phyloP scores from a whole-genome alignment of 2,329 filamentous ascomycete genomes.

The Trichoderma lentiforme region DNA sequence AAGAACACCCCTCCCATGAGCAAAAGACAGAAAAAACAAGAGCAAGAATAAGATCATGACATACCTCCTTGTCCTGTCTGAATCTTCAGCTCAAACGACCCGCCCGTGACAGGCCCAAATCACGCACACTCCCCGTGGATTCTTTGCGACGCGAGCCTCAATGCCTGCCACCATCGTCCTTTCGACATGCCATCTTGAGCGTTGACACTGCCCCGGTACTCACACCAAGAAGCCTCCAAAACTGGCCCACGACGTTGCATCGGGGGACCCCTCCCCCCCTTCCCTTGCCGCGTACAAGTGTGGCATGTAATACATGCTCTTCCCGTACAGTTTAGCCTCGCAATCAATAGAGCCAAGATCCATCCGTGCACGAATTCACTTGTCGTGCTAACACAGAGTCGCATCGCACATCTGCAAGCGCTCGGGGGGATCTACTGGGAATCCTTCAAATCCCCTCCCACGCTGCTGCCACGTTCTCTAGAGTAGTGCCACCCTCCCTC shows the following conservation, averaged over 20 bases:
- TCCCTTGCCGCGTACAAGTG: neutral
- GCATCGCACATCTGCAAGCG: constrained; percentile 12
- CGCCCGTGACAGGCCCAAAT: neutral
- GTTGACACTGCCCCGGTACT: neutral
- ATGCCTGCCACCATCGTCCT: neutral
- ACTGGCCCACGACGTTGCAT: constrained; percentile 6
- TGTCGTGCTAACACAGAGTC: neutral
- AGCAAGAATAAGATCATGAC: neutral
- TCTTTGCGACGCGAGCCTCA: neutral
- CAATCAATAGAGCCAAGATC: neutral
- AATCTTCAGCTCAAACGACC: neutral
- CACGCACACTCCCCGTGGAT: constrained; percentile 2
- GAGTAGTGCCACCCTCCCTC: constrained; percentile 11
- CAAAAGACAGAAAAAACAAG: neutral
- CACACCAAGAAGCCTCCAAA: neutral
- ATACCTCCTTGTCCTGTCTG: neutral
- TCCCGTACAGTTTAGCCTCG: neutral
- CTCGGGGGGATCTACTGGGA: neutral
- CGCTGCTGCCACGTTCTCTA: constrained; percentile 12
- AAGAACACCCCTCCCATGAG: neutral
- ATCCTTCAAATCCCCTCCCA: constrained; percentile 9
- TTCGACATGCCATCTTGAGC: constrained; percentile 9
- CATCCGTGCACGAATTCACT: neutral
- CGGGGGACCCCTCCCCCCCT: neutral
- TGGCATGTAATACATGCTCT: neutral